phyloP scores from a whole-genome alignment of 495 filamentous ascomycete genomes.

The Penicillium coffeae region DNA sequence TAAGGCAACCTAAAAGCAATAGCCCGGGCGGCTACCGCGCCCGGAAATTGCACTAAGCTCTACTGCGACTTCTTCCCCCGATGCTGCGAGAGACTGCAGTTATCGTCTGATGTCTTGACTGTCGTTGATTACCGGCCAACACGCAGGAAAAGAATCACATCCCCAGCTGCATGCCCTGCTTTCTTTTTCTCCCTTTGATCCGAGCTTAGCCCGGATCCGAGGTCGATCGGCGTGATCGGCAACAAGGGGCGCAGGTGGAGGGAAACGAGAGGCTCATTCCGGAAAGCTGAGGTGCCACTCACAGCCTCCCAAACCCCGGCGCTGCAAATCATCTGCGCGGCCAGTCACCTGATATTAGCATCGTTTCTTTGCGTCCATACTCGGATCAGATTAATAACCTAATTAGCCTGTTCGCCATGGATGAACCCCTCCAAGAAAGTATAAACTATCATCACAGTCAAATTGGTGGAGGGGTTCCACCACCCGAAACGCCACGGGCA shows the following conservation, averaged over 20 bases:
- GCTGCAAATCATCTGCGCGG: slow-evolving; percentile 8
- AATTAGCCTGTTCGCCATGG: background rate
- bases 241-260: slow-evolving; percentile 9
- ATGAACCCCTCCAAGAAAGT: too few species aligned
- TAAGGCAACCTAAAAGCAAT: background rate
- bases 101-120: too few species aligned
- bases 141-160: background rate
- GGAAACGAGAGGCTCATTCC: slow-evolving; percentile 9
- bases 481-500: background rate
- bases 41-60: background rate
- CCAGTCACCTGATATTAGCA: slow-evolving; percentile 1
- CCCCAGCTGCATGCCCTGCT: slow-evolving; percentile 14
- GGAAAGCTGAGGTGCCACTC: background rate
- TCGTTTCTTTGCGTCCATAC: background rate
- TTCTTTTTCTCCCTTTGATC: background rate
- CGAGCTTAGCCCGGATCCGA: slow-evolving; percentile 1
- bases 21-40: slow-evolving; percentile 6
- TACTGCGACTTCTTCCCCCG: background rate
- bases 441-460: background rate
- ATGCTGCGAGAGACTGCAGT: background rate
- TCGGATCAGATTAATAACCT: background rate
- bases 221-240: slow-evolving; percentile 24
- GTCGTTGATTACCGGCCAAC: too few species aligned
- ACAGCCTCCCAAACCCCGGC: background rate
- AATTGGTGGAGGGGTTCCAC: background rate